phyloP scores from a whole-genome alignment of 352 stramenopile genomes.

The Pythium pyrilobum region DNA sequence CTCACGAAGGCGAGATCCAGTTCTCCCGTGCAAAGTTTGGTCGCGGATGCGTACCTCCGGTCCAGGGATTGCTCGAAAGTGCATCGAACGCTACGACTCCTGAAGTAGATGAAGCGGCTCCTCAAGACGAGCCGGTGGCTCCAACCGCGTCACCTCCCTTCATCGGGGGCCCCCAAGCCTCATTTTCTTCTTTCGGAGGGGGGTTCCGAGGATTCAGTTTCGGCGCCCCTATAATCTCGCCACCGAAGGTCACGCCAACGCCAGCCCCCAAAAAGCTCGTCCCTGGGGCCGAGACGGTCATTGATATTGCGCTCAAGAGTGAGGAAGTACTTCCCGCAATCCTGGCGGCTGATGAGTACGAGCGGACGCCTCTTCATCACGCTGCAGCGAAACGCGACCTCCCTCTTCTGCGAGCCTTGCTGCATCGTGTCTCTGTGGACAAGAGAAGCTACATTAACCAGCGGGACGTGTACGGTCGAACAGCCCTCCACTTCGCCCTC shows the following conservation, averaged over 20 bases:
- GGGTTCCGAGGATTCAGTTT: neutral
- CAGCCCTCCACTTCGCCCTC: constrained; percentile 60
- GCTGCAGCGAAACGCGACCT: constrained; percentile 56
- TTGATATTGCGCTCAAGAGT: constrained; percentile 1
- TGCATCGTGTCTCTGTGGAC: constrained; percentile 21
- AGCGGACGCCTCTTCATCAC: constrained; percentile 49
- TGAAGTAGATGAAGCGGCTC: constrained; percentile 31
- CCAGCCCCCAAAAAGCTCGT: too few species aligned
- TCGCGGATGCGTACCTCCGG: neutral
- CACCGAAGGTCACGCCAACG: too few species aligned
- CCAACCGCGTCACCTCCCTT: too few species aligned
- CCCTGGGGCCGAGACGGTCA: neutral
- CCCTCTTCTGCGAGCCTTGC: constrained; percentile 37
- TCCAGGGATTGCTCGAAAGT: too few species aligned
- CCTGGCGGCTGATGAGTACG: constrained; percentile 33
- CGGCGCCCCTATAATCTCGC: too few species aligned
- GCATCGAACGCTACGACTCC: too few species aligned
- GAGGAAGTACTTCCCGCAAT: constrained; percentile 29
- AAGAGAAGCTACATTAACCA: constrained; percentile 37
- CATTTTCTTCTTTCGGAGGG: too few species aligned
- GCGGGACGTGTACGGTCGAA: constrained; percentile 38
- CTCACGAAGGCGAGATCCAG: constrained; percentile 36
- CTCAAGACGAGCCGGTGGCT: constrained; percentile 7
- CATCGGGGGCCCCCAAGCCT: too few species aligned
- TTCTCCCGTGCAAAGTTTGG: neutral